Evolutionary conservation across 2,329 filamentous ascomycete species (phyloP).

Genomic region (Ascomycota sp.): DNA sequence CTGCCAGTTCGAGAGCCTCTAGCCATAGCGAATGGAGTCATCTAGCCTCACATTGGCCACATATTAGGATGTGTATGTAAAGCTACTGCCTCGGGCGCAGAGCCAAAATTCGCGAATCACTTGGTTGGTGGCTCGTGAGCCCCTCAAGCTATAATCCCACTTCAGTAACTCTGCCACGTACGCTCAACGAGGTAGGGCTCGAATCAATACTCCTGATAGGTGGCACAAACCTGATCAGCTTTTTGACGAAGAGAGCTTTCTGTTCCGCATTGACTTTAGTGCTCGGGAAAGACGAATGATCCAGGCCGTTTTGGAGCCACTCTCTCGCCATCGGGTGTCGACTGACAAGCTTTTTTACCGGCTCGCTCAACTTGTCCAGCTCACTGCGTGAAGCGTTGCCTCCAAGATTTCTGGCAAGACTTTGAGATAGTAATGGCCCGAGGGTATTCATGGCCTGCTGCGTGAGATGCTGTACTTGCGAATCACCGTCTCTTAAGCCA

Average conservation of each 20-base stretch:
- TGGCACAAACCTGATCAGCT: conserved; percentile 33
- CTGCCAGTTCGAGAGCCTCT: no score
- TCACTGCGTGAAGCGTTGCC: conserved; percentile 52
- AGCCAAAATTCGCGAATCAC: conserved; percentile 56
- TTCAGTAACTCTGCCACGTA: conserved; percentile 1
- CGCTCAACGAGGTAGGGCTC: neutral
- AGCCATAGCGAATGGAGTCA: no score
- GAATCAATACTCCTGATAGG: neutral
- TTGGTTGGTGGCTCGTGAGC: conserved; percentile 41
- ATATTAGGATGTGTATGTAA: conserved; percentile 35
- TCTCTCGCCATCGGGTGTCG: conserved; percentile 31
- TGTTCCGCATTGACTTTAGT: conserved; percentile 36
- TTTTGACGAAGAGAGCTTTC: conserved; percentile 44
- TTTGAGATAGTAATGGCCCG: conserved; percentile 37
- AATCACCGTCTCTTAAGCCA: conserved; percentile 21
- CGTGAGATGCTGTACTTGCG: conserved; percentile 21
- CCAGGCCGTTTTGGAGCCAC: conserved; percentile 43
- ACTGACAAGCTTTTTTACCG: conserved; percentile 46
- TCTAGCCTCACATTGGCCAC: no score
- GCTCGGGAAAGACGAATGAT: conserved; percentile 34
- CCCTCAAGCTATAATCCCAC: conserved; percentile 32
- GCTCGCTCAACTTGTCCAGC: conserved; percentile 49
- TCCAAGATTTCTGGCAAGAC: conserved; percentile 43
- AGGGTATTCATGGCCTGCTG: conserved; percentile 33
- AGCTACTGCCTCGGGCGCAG: conserved; percentile 39